Evolutionary conservation across 176 grass and related monocot genomes (phyloP).

Genomic region (Saccharum officinarum): DNA sequence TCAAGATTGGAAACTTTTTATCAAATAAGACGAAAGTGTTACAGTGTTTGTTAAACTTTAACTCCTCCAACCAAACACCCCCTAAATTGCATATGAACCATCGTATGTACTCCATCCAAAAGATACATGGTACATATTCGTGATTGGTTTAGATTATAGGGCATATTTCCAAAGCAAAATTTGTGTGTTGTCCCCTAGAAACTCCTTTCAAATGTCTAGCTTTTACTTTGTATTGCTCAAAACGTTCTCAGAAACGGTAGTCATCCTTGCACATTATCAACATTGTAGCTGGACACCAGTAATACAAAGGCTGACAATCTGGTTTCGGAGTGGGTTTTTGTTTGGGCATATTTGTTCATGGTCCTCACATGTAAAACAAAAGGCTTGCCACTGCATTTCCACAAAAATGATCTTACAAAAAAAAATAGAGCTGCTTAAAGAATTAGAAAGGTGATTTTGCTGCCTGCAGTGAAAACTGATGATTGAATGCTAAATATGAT

Average conservation of each 20-base stretch:
- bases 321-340: neutral
- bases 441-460: conserved; percentile 5
- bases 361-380: too few species aligned
- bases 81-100: neutral
- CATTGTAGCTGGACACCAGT: neutral
- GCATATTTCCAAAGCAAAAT: neutral
- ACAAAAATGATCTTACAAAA: neutral
- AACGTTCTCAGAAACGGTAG: neutral
- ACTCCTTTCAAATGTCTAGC: neutral
- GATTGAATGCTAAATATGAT: neutral
- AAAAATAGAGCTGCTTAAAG: neutral
- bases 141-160: neutral
- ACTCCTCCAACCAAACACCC: too few species aligned
- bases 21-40: too few species aligned
- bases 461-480: neutral
- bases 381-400: neutral
- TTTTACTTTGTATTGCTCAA: neutral
- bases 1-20: too few species aligned
- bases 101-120: neutral
- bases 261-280: neutral
- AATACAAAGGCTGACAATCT: neutral
- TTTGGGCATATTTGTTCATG: neutral
- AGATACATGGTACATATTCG: neutral
- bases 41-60: too few species aligned
- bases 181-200: neutral